Evolutionary conservation across 495 filamentous ascomycete genomes (phyloP).

Genomic region (Aspergillus bridgeri): DNA sequence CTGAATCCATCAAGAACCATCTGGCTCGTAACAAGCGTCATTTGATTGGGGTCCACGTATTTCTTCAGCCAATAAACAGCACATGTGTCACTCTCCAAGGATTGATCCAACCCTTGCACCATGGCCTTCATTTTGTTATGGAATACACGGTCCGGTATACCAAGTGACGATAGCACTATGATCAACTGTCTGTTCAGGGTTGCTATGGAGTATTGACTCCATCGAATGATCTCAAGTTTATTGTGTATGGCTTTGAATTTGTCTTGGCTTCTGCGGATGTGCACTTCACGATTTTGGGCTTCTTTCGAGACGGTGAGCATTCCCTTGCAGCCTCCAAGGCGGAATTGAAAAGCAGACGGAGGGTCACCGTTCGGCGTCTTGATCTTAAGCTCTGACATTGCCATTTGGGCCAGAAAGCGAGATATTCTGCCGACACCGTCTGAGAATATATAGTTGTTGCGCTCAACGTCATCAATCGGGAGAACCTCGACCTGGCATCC

Average conservation of each 20-base stretch:
- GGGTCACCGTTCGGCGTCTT: slow-evolving; percentile 38
- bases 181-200: slow-evolving; percentile 89
- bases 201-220: slow-evolving; percentile 68
- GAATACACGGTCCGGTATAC: slow-evolving; percentile 67
- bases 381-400: slow-evolving; percentile 60
- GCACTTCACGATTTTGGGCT: slow-evolving; percentile 56
- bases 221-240: slow-evolving; percentile 79
- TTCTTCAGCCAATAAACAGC: slow-evolving; percentile 65
- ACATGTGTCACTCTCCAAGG: slow-evolving; percentile 58
- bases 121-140: slow-evolving; percentile 60
- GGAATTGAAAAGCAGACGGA: slow-evolving; percentile 88
- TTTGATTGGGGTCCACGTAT: slow-evolving; percentile 83
- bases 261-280: slow-evolving; percentile 76
- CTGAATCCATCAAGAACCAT: slow-evolving; percentile 84
- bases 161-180: slow-evolving; percentile 71
- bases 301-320: slow-evolving; percentile 71
- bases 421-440: slow-evolving; percentile 97
- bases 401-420: slow-evolving; percentile 64
- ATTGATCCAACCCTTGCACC: slow-evolving; percentile 59
- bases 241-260: slow-evolving; percentile 76
- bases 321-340: slow-evolving; percentile 88
- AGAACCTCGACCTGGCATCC: slow-evolving; percentile 36
- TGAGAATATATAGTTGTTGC: slow-evolving; percentile 68
- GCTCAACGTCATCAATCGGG: slow-evolving; percentile 59
- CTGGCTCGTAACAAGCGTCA: slow-evolving; percentile 64